A percentile compares a stretch with the other conserved stretches of the same genome.
phyloP scores from a whole-genome alignment of 441 rosid genomes.

The Gossypium trilobum region DNA sequence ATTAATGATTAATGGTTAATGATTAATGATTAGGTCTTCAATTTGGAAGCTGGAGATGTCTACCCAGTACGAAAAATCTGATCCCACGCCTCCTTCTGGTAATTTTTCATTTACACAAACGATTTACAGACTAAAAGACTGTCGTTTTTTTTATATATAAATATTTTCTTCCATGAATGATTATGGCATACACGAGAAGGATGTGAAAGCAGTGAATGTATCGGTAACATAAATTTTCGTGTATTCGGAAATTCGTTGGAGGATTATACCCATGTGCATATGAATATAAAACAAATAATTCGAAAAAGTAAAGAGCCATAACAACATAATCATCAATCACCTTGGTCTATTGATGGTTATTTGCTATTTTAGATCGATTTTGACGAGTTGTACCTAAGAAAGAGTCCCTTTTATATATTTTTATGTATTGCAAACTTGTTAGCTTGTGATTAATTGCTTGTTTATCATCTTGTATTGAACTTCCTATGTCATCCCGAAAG shows the following conservation, averaged over 20 bases:
- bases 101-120: background rate
- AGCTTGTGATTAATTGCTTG: too few species aligned
- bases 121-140: background rate
- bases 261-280: background rate
- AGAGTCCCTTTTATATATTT: too few species aligned
- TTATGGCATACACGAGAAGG: background rate
- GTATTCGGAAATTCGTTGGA: background rate
- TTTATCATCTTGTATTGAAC: background rate
- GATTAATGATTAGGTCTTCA: constrained; percentile 26
- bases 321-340: too few species aligned
- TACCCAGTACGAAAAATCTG: constrained; percentile 36
- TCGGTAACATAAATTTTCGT: background rate
- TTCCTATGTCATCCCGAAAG: background rate
- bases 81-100: constrained; percentile 37
- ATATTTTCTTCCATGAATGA: background rate
- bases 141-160: background rate
- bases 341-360: too few species aligned
- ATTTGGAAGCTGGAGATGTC: constrained; percentile 42
- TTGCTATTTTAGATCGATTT: too few species aligned
- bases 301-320: too few species aligned
- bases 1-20: constrained; percentile 10
- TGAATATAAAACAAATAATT: too few species aligned
- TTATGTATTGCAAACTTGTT: too few species aligned
- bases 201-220: background rate
- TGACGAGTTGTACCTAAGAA: too few species aligned